Conservation (phyloP, 2,329 filamentous ascomycete species). For the Penicillium corylophilum region DNA sequence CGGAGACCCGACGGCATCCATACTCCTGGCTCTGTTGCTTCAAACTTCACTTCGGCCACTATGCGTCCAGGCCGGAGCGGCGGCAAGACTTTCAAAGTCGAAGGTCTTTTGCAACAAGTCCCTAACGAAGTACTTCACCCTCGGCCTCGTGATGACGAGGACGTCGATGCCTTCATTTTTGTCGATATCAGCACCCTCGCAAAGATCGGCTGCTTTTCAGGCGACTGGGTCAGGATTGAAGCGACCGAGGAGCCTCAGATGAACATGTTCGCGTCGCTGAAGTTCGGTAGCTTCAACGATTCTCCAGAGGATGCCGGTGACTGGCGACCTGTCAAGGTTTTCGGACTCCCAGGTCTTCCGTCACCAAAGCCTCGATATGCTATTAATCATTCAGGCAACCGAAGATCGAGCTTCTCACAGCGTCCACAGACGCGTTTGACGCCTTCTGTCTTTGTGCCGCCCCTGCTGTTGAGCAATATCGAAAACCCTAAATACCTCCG, state of each 20-base stretch:
- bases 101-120: conserved; percentile 71
- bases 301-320: conserved; percentile 61
- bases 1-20: conserved; percentile 70
- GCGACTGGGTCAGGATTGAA: conserved; percentile 91
- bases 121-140: conserved; percentile 80
- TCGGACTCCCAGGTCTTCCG: conserved; percentile 71
- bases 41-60: conserved; percentile 81
- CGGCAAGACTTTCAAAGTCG: conserved; percentile 79
- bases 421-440: conserved; percentile 47
- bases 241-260: conserved; percentile 65
- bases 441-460: conserved; percentile 74
- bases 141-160: conserved; percentile 78
- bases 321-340: conserved; percentile 86
- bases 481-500: conserved; percentile 75
- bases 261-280: conserved; percentile 61
- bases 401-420: conserved; percentile 57
- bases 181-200: conserved; percentile 84
- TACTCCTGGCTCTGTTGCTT: conserved; percentile 86
- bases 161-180: conserved; percentile 81
- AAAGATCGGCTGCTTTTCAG: conserved; percentile 93
- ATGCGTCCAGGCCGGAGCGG: conserved; percentile 69
- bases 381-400: conserved; percentile 49
- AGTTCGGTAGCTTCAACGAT: conserved; percentile 53
- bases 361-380: conserved; percentile 57
- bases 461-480: conserved; percentile 82